A percentile compares a stretch with the other conserved stretches of the same genome.
Evolutionary conservation across 441 rosid species (phyloP).

Genomic region (Euphorbia celastroides): DNA sequence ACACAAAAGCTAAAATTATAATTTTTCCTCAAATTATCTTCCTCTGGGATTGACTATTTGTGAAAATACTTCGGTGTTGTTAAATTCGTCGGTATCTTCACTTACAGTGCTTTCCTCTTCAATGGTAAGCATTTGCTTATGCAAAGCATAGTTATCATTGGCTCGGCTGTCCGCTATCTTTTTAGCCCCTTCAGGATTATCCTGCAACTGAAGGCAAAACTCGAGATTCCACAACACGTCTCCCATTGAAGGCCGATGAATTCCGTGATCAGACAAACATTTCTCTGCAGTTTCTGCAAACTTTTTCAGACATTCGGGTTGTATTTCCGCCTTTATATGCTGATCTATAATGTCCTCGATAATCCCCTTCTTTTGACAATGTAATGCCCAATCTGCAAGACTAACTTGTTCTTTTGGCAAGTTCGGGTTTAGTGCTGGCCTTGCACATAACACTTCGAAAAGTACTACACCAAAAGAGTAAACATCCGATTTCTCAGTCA

Average conservation of each 20-base stretch:
- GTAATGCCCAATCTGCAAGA: conserved; percentile 69
- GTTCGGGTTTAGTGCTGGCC: conserved; percentile 63
- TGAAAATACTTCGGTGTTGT: conserved; percentile 75
- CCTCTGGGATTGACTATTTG: conserved; percentile 92
- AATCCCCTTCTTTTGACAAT: conserved; percentile 45
- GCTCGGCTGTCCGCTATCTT: conserved; percentile 36
- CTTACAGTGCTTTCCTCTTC: conserved; percentile 78
- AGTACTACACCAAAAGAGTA: conserved; percentile 82
- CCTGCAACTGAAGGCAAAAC: conserved; percentile 83
- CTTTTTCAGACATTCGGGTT: conserved; percentile 52
- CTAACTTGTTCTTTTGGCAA: conserved; percentile 70
- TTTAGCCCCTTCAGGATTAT: conserved; percentile 62
- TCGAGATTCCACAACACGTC: conserved; percentile 92
- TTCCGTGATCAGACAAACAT: conserved; percentile 67
- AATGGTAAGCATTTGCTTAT: conserved; percentile 55
- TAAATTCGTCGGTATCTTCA: conserved; percentile 70
- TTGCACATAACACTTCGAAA: conserved; percentile 58
- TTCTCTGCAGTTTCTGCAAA: conserved; percentile 69
- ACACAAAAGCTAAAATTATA: not conserved
- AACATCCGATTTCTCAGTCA: conserved; percentile 71
- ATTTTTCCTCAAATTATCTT: conserved; percentile 35
- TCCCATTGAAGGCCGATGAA: conserved; percentile 89
- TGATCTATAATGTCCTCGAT: conserved; percentile 56
- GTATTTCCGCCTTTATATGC: conserved; percentile 42
- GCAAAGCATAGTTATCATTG: conserved; percentile 38